Evolutionary conservation across 306 rosid species (phyloP), one percentile per base, ranked within the genome.

Genomic region (Vigna unguiculata): DNA sequence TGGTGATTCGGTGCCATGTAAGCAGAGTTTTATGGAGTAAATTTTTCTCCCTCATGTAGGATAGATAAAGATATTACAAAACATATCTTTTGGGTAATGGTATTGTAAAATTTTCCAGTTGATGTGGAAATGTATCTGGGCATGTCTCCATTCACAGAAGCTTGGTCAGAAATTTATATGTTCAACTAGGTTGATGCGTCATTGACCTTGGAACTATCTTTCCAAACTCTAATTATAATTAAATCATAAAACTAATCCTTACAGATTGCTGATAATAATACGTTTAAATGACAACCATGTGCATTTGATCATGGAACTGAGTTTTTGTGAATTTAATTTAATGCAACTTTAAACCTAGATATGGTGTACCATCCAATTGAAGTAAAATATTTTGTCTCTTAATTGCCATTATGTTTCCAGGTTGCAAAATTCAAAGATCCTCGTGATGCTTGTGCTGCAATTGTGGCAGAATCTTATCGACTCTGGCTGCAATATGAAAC

Each of bases 381-480:
- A 74, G 63, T 40, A 19, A 28, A 63, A 69, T 79, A 12, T 51
- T 71, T 45, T 70, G 72, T 62, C 74, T 72, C 69, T 77, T n/a
- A 72, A 71, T 30, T 47, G 32, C 69, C 53, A 30, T 72, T 53
- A 24, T 76, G 62, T 76, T 78, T 86, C 47, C 87, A 96, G 98
- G 98, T 91, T 80, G 85, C 91, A 16, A 96, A 92, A 80, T 88
- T 83, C 84, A 89, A 91, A 76, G 99, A 96, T 85, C 97, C 98
- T 8, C 98, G 93, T 25, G 99, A 92, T 91, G 99, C 99, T 87
- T 96, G 99, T 85, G 99, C 96, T 61, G 99, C 98, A 41, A 89
- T 96, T 71, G 99, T 96, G 41, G 99, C 98, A 12, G 98, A 96
- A 82, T 91, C 99, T 75, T 96, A 96, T 87, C 86, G 96, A 48